Percentiles rank a stretch among this genome's conserved stretches.
phyloP scores from a whole-genome alignment of 305 asterid species.

The Fraxinus sp. region DNA sequence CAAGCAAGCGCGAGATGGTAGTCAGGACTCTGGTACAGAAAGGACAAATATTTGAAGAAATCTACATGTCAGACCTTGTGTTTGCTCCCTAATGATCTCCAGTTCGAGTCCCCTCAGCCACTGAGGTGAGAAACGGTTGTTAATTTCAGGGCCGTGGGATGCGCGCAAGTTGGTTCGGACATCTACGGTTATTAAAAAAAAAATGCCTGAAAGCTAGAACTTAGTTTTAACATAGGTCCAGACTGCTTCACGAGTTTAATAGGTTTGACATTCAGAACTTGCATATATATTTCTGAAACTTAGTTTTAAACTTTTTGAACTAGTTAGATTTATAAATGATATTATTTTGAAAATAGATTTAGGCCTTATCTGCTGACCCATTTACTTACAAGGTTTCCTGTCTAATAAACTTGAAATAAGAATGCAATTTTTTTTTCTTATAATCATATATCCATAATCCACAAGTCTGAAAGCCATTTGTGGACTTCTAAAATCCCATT shows the following conservation, averaged over 20 bases:
- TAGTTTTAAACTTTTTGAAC: not conserved
- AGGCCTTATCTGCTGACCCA: not conserved
- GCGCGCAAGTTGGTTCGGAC: too few relatives aligned
- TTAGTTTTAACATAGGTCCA: not conserved
- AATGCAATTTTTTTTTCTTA: not conserved
- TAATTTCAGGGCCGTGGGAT: too few relatives aligned
- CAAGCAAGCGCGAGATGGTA: not conserved
- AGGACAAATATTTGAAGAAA: not conserved
- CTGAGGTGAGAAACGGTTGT: too few relatives aligned
- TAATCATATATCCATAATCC: not conserved
- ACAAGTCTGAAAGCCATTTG: slow-evolving; percentile 1
- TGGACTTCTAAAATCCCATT: not conserved
- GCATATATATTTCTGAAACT: not conserved
- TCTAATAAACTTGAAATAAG: not conserved
- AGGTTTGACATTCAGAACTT: not conserved
- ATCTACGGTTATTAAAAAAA: too few relatives aligned
- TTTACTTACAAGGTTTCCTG: not conserved
- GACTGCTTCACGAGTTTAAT: not conserved
- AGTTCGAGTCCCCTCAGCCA: too few relatives aligned
- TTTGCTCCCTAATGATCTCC: too few relatives aligned
- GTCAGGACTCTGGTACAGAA: not conserved
- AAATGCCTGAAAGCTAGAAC: not conserved
- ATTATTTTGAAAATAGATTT: not conserved
- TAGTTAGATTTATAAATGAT: not conserved
- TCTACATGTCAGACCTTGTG: not conserved